Evolutionary conservation across 1,284 basidiomycete species (phyloP), one percentile per base, ranked within the genome.

Genomic region (Entoloma clypeatum): DNA sequence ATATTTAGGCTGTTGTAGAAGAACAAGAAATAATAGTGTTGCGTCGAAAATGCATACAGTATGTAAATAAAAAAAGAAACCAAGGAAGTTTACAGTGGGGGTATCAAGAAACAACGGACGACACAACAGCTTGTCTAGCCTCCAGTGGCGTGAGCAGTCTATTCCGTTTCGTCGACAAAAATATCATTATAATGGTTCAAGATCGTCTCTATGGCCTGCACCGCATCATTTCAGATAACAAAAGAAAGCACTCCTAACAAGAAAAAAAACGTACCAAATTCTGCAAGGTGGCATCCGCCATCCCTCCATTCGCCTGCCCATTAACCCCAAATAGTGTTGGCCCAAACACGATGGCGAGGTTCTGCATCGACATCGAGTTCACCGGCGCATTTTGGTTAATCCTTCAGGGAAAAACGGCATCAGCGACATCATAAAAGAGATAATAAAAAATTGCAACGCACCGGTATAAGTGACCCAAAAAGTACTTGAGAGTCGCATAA

Each of bases 341-440:
- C 1, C 96, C 95, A 64, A 99, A 99, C 7, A 99, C 92, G 53
- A 99, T 97, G 5, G 92, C 85, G 23, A 99, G 67, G 64, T 99
- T 99, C 50, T 89, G 86, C 37, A 86, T 81, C 6, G 87, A 82
- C 95, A 99, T 99, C 37, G 90, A 85, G 62, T 99, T 99, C 40
- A 83, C 71, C 5, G 72, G 64, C 51, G 89, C 83, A 51, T 81
- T 75, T 54, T 83, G 76, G 34, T 77, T 77, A 43, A 96, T 80
- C 58, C 90, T 94, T 50, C 7, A 8, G 37, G 41, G 10, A 34
- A 18, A 30, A 18, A 30, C 33, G n/a, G 29, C n/a, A 25, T n/a
- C 4, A 26, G 30, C 26, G 23, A 32, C n/a, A n/a, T n/a, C n/a
- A 35, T 39, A 47, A 21, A 31, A 18, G 46, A n/a, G 41, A 34